Base-by-base conservation (phyloP, 2,329 filamentous ascomycete species). In the Sporothrix protearum region DNA sequence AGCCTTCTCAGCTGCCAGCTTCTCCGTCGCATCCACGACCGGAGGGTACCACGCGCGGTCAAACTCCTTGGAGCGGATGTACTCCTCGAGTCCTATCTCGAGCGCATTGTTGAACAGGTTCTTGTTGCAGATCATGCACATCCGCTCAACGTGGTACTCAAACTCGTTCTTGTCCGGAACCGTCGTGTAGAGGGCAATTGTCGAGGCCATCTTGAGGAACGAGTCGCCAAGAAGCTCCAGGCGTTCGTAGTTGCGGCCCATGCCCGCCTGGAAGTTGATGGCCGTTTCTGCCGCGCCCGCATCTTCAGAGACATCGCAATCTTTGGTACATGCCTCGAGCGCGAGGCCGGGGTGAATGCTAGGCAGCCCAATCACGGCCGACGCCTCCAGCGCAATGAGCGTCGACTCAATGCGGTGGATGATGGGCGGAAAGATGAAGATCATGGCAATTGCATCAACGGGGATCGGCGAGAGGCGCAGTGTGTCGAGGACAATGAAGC, bases 171-270 rank as follows among this genome's bases (percentile, higher is more conserved):
- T 88, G 64, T 92, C 87, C 0, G 93, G 93, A 25, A 92, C 89
- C 36, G 89, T 85, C 0, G 91, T 91, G 78, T 92, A 98, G 0
- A 97, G 84, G 0, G 94, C 90, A 69, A 99, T 94, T 0, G 94
- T 95, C 0, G 95, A 97, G 12, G 92, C 93, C 90, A 97, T 95
- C 81, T 99, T 99, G 72, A 99, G 85, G 77, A 97, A 97, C 45
- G 91, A 92, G 79, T 99, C 96, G 0, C 96, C 96, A 1, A 98
- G 85, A 73, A 97, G 97, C 77, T 99, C 96, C 0, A 98, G 85
- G 14, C 96, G 88, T 79, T 99, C 96, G 77, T 99, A 99, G 76
- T 98, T 98, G 51, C 90, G 91, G 1, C 94, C 93, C 93, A 97
- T 97, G 2, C 94, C 94, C 64, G 87, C 84, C 76, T 94, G 92